Evolutionary conservation across 2,329 filamentous ascomycete species (phyloP).

Genomic region (Xylaria digitata): DNA sequence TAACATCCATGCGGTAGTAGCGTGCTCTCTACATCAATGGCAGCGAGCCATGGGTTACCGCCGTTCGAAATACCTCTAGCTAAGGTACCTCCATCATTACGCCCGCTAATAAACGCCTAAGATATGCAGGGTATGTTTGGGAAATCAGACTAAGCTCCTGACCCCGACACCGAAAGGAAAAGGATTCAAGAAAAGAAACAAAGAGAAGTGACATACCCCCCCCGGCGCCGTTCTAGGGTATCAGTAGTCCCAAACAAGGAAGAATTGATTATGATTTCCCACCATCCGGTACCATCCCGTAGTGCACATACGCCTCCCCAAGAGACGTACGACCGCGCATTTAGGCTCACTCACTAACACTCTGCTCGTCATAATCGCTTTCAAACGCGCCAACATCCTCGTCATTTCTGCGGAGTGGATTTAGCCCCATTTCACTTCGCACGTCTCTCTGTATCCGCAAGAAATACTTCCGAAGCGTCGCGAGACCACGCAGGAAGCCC

Average conservation of each 20-base stretch:
- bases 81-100: slow-evolving; percentile 8
- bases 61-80: slow-evolving; percentile 1
- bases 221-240: slow-evolving; percentile 44
- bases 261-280: slow-evolving; percentile 31
- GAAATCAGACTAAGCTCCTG: slow-evolving; percentile 24
- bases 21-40: background rate
- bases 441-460: slow-evolving; percentile 86
- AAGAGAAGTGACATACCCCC: slow-evolving; percentile 27
- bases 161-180: slow-evolving; percentile 14
- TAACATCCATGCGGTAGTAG: background rate
- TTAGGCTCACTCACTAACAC: slow-evolving; percentile 45
- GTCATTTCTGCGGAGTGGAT: slow-evolving; percentile 37
- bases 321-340: background rate
- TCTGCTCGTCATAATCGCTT: slow-evolving; percentile 45
- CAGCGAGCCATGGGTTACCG: slow-evolving; percentile 13
- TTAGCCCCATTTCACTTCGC: slow-evolving; percentile 62
- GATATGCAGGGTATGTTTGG: slow-evolving; percentile 36
- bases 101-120: slow-evolving; percentile 33
- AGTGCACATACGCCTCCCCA: slow-evolving; percentile 1
- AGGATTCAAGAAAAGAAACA: slow-evolving; percentile 6
- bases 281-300: slow-evolving; percentile 8
- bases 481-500: slow-evolving; percentile 87
- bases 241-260: slow-evolving; percentile 36
- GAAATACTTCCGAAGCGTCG: slow-evolving; percentile 84
- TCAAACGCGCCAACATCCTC: slow-evolving; percentile 39